phyloP scores from a whole-genome alignment of 2,329 filamentous ascomycete genomes.

The Arthroderma uncinatum region DNA sequence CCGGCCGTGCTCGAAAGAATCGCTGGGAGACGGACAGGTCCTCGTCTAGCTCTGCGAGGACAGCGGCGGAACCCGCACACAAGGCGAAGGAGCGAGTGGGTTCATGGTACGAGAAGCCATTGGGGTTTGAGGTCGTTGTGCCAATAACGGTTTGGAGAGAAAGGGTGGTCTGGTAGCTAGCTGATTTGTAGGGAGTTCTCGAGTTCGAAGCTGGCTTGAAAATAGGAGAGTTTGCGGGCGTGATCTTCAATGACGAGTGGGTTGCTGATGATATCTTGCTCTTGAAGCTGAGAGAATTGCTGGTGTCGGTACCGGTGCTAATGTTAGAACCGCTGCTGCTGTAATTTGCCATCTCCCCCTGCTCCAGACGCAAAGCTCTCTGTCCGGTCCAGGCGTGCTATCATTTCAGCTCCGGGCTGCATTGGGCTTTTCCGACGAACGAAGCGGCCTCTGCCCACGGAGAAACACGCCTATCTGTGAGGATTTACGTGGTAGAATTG shows the following conservation, averaged over 20 bases:
- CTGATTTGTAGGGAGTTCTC: constrained; percentile 49
- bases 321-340: constrained; percentile 19
- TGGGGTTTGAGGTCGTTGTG: constrained; percentile 73
- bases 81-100: constrained; percentile 67
- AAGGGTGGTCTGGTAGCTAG: constrained; percentile 40
- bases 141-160: constrained; percentile 78
- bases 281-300: constrained; percentile 23
- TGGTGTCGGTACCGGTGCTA: constrained; percentile 19
- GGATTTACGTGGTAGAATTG: background rate
- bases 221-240: constrained; percentile 66
- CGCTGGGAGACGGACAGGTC: constrained; percentile 57
- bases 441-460: background rate
- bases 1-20: constrained; percentile 79
- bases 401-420: constrained; percentile 22
- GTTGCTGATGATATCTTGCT: constrained; percentile 25
- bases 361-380: constrained; percentile 15
- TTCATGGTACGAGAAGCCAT: constrained; percentile 72
- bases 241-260: constrained; percentile 47
- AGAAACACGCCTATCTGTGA: background rate
- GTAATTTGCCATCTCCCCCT: constrained; percentile 30
- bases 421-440: constrained; percentile 16
- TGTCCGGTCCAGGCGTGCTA: constrained; percentile 20
- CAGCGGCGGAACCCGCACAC: constrained; percentile 85
- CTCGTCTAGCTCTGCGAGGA: constrained; percentile 68
- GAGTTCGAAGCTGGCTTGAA: constrained; percentile 44